Conservation (phyloP, 2,329 filamentous ascomycete species). For the Fusarium austroafricanum region DNA sequence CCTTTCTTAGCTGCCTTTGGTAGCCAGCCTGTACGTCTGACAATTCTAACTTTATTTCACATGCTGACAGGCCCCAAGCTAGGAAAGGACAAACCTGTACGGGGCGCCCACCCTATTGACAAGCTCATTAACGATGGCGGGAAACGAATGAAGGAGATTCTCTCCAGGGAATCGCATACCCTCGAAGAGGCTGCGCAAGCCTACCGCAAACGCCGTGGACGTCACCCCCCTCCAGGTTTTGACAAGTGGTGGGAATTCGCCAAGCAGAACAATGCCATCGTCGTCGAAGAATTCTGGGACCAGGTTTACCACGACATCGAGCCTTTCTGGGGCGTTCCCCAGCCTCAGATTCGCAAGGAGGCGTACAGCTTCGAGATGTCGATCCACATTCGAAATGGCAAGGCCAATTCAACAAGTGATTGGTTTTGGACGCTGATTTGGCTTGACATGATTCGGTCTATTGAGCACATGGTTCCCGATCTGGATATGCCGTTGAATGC, state of each 20-base stretch:
- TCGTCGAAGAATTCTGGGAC: slow-evolving; percentile 73
- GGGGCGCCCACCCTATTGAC: slow-evolving; percentile 62
- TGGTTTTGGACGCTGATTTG: slow-evolving; percentile 71
- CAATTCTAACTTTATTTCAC: background rate
- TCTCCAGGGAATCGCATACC: slow-evolving; percentile 60
- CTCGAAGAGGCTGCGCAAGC: slow-evolving; percentile 66
- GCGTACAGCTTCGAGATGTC: slow-evolving; percentile 68
- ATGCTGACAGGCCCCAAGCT: slow-evolving; percentile 16
- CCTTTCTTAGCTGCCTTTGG: background rate
- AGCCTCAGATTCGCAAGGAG: slow-evolving; percentile 62
- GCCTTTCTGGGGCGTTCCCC: slow-evolving; percentile 66
- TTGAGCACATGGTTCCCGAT: slow-evolving; percentile 70
- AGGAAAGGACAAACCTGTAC: slow-evolving; percentile 10
- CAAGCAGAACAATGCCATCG: slow-evolving; percentile 61
- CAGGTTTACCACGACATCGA: slow-evolving; percentile 71
- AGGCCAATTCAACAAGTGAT: slow-evolving; percentile 62
- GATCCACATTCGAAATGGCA: slow-evolving; percentile 67
- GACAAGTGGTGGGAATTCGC: slow-evolving; percentile 70
- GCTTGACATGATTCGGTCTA: slow-evolving; percentile 63
- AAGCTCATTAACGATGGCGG: slow-evolving; percentile 61
- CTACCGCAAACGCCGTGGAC: slow-evolving; percentile 68
- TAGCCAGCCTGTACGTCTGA: slow-evolving; percentile 7
- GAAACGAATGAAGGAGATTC: slow-evolving; percentile 53
- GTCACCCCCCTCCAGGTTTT: slow-evolving; percentile 73
- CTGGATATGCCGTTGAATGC: slow-evolving; percentile 75